A percentile compares a stretch with the other conserved stretches of the same genome.
These are phyloP conservation scores for Suhomyces bokatorum DNA, from an alignment of 1,139 yeast genomes.

Conservation along the genomic window DNA sequence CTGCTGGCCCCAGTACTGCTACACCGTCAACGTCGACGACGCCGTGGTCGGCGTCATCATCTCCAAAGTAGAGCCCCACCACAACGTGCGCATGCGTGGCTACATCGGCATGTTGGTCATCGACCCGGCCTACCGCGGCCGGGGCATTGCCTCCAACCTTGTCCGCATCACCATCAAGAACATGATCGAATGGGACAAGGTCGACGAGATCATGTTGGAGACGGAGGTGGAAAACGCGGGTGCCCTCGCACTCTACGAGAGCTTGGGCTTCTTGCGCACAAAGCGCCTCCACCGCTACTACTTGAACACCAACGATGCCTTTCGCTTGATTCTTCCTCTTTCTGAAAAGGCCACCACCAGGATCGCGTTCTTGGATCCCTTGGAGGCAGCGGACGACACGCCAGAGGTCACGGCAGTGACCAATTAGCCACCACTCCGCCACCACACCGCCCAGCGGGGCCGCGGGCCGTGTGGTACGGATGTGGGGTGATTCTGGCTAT, in stretches of 20 bases:
- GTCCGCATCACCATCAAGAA: conserved; percentile 64
- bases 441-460: no score
- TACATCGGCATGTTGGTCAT: conserved; percentile 97
- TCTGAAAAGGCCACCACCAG: conserved; percentile 31
- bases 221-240: conserved; percentile 82
- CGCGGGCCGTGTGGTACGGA: no score
- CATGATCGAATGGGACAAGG: conserved; percentile 58
- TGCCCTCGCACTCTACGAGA: conserved; percentile 79
- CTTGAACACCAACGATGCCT: conserved; percentile 91
- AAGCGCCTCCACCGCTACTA: conserved; percentile 86
- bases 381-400: background rate
- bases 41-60: conserved; percentile 72
- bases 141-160: conserved; percentile 76
- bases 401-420: background rate
- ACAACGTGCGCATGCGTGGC: conserved; percentile 72
- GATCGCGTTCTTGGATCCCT: conserved; percentile 32
- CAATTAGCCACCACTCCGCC: no score
- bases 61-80: conserved; percentile 79
- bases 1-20: conserved; percentile 50
- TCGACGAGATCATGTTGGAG: conserved; percentile 89
- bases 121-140: conserved; percentile 65
- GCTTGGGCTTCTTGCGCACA: conserved; percentile 80
- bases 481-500: no score
- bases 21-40: conserved; percentile 30
- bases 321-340: conserved; percentile 52